Percentiles rank a stretch among this genome's conserved stretches.
These are phyloP conservation scores for Fusarium domesticum DNA, from an alignment of 2,329 filamentous ascomycete genomes.

Conservation along the genomic window DNA sequence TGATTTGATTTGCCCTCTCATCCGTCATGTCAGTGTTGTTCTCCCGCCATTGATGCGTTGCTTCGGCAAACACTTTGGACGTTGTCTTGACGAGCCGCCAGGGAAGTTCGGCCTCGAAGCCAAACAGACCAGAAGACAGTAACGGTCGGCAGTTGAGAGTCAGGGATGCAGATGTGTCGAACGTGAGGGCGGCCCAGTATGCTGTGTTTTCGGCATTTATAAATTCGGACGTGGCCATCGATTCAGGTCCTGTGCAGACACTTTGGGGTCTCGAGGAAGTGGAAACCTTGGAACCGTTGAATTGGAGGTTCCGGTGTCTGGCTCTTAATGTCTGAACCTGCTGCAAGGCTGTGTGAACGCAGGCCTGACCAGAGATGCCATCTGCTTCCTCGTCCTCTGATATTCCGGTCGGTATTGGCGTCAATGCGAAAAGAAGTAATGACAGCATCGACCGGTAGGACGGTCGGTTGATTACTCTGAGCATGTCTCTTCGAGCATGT, in stretches of 20 bases:
- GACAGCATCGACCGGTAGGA: slow-evolving; percentile 42
- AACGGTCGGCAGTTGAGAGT: slow-evolving; percentile 40
- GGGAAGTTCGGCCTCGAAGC: slow-evolving; percentile 30
- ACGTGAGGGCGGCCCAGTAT: slow-evolving; percentile 42
- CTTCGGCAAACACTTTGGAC: slow-evolving; percentile 32
- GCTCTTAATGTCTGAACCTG: slow-evolving; percentile 41
- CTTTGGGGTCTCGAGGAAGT: slow-evolving; percentile 21
- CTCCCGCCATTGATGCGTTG: slow-evolving; percentile 25
- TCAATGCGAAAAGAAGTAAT: slow-evolving; percentile 39
- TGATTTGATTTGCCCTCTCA: slow-evolving; percentile 33
- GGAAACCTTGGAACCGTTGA: slow-evolving; percentile 40
- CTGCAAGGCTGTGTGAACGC: slow-evolving; percentile 40
- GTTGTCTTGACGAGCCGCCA: slow-evolving; percentile 31
- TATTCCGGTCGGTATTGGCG: slow-evolving; percentile 39
- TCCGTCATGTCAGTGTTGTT: slow-evolving; percentile 29
- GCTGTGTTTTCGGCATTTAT: slow-evolving; percentile 38
- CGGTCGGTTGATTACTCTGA: slow-evolving; percentile 40
- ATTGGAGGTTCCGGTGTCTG: slow-evolving; percentile 38
- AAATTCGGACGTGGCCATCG: slow-evolving; percentile 32
- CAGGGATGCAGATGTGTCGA: slow-evolving; percentile 41
- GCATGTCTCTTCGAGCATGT: slow-evolving; percentile 36
- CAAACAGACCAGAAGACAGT: slow-evolving; percentile 38
- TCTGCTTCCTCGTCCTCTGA: slow-evolving; percentile 41
- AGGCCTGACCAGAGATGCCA: slow-evolving; percentile 39
- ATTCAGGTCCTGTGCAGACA: slow-evolving; percentile 25